Percentiles rank a stretch among this genome's conserved stretches.
Evolutionary conservation across 768 basidiomycete genomes (phyloP).

Genomic region (Hydnum rufescens): DNA sequence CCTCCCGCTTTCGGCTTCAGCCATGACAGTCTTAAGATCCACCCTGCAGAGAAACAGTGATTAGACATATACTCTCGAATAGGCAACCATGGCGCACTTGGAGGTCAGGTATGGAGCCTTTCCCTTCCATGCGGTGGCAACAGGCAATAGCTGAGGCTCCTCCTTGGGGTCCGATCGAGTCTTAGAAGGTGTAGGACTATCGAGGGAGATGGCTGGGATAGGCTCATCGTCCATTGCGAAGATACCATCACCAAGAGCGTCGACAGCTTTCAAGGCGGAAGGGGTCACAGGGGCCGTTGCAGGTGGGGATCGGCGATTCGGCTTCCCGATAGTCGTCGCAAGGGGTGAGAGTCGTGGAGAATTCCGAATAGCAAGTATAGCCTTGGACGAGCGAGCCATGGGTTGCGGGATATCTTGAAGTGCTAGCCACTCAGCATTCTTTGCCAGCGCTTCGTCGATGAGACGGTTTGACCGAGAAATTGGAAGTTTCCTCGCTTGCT

Average conservation of each 20-base stretch:
- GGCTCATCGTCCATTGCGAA: slow-evolving; percentile 72
- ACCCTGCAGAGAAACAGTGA: too few relatives aligned
- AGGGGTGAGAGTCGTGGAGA: background rate
- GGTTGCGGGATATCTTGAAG: slow-evolving; percentile 45
- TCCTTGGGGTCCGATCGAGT: too few relatives aligned
- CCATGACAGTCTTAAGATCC: slow-evolving; percentile 76
- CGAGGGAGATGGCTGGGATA: slow-evolving; percentile 15
- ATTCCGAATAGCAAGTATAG: background rate
- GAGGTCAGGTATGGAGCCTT: too few relatives aligned
- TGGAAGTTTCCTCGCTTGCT: slow-evolving; percentile 49
- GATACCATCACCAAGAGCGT: slow-evolving; percentile 38
- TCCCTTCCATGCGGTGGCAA: too few relatives aligned
- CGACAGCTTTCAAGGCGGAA: slow-evolving; percentile 15
- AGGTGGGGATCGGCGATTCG: background rate
- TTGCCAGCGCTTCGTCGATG: slow-evolving; percentile 33
- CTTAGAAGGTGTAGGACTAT: too few relatives aligned
- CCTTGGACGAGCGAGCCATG: slow-evolving; percentile 21
- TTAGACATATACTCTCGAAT: too few relatives aligned
- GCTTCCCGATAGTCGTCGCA: background rate
- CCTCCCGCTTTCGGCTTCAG: slow-evolving; percentile 35
- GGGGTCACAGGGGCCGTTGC: background rate
- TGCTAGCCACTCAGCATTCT: slow-evolving; percentile 50
- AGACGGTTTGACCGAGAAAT: slow-evolving; percentile 38
- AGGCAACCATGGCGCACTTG: too few relatives aligned
- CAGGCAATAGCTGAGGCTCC: too few relatives aligned